A percentile compares a stretch with the other conserved stretches of the same genome.
phyloP scores from a whole-genome alignment of 225 moss, liverwort and hornwort species.

The Pseudoscleropodium purum region DNA sequence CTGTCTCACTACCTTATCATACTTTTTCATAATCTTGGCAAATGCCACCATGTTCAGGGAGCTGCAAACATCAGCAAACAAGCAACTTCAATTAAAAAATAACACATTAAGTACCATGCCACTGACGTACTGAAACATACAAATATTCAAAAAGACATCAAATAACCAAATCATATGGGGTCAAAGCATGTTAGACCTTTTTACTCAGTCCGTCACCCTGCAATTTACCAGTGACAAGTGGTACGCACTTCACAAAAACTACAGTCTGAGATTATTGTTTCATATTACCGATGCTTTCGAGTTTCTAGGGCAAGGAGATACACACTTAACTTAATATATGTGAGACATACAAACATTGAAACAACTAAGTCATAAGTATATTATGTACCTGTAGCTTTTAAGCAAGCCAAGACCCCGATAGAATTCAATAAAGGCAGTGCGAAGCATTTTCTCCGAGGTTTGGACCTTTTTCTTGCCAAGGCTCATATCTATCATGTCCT shows the following conservation, averaged over 20 bases:
- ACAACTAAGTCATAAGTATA: neutral
- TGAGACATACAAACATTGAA: neutral
- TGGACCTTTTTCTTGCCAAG: constrained; percentile 71
- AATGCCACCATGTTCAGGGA: constrained; percentile 91
- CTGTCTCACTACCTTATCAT: constrained; percentile 63
- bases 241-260: neutral
- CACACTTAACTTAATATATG: neutral
- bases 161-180: neutral
- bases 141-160: neutral
- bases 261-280: neutral
- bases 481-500: constrained; percentile 51
- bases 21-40: constrained; percentile 94
- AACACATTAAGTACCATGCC: neutral
- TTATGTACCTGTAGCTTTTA: constrained; percentile 59
- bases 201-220: neutral
- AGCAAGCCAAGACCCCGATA: constrained; percentile 80
- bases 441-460: constrained; percentile 77
- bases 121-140: neutral
- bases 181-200: neutral
- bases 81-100: neutral
- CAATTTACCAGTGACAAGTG: neutral
- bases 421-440: constrained; percentile 73
- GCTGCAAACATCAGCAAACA: constrained; percentile 23
- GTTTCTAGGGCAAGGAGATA: neutral
- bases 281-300: too few species aligned